Conservation (phyloP, 768 basidiomycete genomes). For the Termitomyces sp. region DNA sequence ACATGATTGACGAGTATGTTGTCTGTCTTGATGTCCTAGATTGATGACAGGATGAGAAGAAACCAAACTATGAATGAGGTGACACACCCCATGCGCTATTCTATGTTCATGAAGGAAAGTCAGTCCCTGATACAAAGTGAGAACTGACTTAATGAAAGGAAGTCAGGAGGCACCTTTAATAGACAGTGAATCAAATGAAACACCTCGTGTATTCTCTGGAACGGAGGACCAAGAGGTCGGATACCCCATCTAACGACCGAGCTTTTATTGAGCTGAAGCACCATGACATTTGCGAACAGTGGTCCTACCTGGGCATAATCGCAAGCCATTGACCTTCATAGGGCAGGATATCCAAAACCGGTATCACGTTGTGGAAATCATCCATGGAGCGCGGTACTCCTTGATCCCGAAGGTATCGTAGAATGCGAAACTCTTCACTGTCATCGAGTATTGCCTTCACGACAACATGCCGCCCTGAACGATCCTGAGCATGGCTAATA, state of each 20-base stretch:
- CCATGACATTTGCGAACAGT: background rate
- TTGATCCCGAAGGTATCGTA: background rate
- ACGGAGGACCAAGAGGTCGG: background rate
- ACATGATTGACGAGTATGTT: background rate
- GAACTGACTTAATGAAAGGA: background rate
- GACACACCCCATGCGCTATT: conserved; percentile 22
- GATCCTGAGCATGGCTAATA: too few species aligned
- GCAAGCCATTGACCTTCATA: conserved; percentile 22
- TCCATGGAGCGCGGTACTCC: background rate
- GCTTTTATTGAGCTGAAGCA: background rate
- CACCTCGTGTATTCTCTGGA: conserved; percentile 1
- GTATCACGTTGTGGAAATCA: background rate
- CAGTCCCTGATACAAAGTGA: conserved; percentile 13
- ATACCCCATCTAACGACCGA: background rate
- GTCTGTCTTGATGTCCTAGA: background rate
- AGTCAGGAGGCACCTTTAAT: conserved; percentile 13
- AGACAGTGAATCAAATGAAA: conserved; percentile 3
- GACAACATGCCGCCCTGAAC: background rate
- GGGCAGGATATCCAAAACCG: conserved; percentile 18
- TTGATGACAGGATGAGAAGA: background rate
- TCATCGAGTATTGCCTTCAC: background rate
- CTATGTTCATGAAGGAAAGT: conserved; percentile 17
- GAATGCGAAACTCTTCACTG: background rate
- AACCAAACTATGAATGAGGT: background rate
- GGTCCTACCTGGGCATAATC: conserved; percentile 27